Base-by-base conservation (phyloP, 495 filamentous ascomycete species). In the Penicillium pulvis region DNA sequence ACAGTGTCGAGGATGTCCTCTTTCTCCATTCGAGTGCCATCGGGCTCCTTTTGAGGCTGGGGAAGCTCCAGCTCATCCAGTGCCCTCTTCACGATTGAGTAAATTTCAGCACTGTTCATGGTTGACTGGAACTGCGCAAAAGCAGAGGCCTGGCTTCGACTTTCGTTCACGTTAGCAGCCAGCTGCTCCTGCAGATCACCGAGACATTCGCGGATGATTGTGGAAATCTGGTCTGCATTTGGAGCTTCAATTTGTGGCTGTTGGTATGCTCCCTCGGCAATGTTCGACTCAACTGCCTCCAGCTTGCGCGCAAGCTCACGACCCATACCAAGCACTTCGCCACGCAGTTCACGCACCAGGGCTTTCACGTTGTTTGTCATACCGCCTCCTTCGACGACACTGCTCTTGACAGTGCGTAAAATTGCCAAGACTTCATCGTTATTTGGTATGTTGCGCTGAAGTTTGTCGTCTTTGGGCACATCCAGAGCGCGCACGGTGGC, bases 271-370 rank as follows among this genome's bases (percentile, higher is more conserved):
- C 76, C 72, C 19, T 78, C 77, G 11, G 71, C 69, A 26, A 72
- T 72, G 30, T 72, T 69, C 33, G 70, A 67, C 30, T 85, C 82
- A 2, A 81, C 78, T 44, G 90, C 82, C 53, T 96, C 91, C 3
- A 97, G 78, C 65, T 89, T 87, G n/a, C 89, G 84, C 30, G 87
- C 91, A 28, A 97, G 81, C 61, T 96, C 87, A 55, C 92, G 80
- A 6, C 92, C 91, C 93, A 97, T 96, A 4, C 90, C 92, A 2
- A 97, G 83, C 8, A 98, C 92, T 66, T 98, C 93, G 12, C 92
- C 90, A 17, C 93, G 87, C 39, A 98, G 79, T 62, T 97, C 93
- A 42, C 91, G 86, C 12, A 97, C 88, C 16, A 95, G 76, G 3
- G 89, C 86, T 72, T 97, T 98, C 39, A 97, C 90, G 70, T 96